Evolutionary conservation across 2,329 filamentous ascomycete genomes (phyloP).

Genomic region (Leptographium lundbergii): DNA sequence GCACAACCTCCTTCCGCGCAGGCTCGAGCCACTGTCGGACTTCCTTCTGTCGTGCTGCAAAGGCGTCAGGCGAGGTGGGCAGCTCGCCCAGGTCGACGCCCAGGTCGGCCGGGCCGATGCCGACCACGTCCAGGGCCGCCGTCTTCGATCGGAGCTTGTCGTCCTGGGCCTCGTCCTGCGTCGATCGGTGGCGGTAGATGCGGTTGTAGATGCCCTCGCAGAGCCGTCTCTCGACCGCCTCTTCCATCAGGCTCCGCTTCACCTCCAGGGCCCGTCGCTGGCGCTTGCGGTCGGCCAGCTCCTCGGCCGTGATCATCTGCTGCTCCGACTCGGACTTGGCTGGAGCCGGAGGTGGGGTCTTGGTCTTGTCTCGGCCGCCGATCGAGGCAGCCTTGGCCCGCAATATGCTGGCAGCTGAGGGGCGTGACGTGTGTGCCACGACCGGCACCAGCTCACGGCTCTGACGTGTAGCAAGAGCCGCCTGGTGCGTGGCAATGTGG

Average conservation of each 20-base stretch:
- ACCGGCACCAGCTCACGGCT: slow-evolving; percentile 52
- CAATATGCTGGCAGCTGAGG: slow-evolving; percentile 43
- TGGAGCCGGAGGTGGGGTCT: slow-evolving; percentile 16
- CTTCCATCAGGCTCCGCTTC: slow-evolving; percentile 67
- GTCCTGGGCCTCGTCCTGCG: slow-evolving; percentile 88
- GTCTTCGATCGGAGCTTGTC: slow-evolving; percentile 92
- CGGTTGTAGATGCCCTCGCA: slow-evolving; percentile 77
- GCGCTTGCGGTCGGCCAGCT: slow-evolving; percentile 68
- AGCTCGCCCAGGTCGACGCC: slow-evolving; percentile 57
- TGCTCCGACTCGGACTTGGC: slow-evolving; percentile 40
- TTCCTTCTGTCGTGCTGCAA: slow-evolving; percentile 48
- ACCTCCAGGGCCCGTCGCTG: slow-evolving; percentile 66
- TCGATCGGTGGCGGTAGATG: slow-evolving; percentile 83
- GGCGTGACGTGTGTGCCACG: slow-evolving; percentile 38
- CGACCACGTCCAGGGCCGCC: slow-evolving; percentile 78
- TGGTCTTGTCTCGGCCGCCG: slow-evolving; percentile 35
- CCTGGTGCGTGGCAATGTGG: slow-evolving; percentile 80
- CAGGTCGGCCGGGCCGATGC: slow-evolving; percentile 76
- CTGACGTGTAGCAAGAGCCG: slow-evolving; percentile 61
- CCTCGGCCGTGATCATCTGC: slow-evolving; percentile 83
- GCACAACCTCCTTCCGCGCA: slow-evolving; percentile 57
- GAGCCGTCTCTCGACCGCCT: slow-evolving; percentile 76
- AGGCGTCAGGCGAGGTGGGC: slow-evolving; percentile 40
- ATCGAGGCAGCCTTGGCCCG: slow-evolving; percentile 43
- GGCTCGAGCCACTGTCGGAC: slow-evolving; percentile 60